Evolutionary conservation across 371 early-diverging fungal species (phyloP).

Genomic region (Entomophthora muscae): DNA sequence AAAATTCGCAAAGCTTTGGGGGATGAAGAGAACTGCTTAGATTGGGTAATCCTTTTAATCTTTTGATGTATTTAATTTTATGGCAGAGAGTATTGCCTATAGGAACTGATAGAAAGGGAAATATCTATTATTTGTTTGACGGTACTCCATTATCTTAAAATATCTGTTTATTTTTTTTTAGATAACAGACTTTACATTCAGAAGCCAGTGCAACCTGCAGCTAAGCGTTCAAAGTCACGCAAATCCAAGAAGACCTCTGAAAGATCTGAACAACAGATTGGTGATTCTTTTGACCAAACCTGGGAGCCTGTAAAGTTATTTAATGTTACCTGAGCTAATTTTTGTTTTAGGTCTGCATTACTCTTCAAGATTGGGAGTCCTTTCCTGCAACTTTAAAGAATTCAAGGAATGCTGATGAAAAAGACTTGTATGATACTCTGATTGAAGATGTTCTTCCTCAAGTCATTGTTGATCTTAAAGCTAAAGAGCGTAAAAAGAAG

Average conservation of each 20-base stretch:
- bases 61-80: neutral
- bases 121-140: constrained; percentile 5
- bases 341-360: constrained; percentile 6
- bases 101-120: constrained; percentile 5
- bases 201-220: neutral
- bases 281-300: neutral
- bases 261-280: neutral
- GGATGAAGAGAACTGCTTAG: neutral
- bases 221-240: neutral
- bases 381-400: constrained; percentile 1
- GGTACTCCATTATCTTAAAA: neutral
- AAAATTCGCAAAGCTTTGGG: neutral
- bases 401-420: neutral
- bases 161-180: too few relatives aligned
- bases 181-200: constrained; percentile 6
- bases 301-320: constrained; percentile 4
- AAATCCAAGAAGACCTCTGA: neutral
- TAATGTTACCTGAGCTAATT: neutral
- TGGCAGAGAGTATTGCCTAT: constrained; percentile 2
- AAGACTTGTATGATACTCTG: constrained; percentile 5
- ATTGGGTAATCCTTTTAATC: neutral
- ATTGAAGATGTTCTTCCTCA: constrained; percentile 8
- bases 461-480: constrained; percentile 2
- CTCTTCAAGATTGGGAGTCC: constrained; percentile 6
- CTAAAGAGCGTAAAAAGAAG: neutral